Base-by-base conservation (phyloP, 129 eudicot genomes). In the Scalesia atractyloides region DNA sequence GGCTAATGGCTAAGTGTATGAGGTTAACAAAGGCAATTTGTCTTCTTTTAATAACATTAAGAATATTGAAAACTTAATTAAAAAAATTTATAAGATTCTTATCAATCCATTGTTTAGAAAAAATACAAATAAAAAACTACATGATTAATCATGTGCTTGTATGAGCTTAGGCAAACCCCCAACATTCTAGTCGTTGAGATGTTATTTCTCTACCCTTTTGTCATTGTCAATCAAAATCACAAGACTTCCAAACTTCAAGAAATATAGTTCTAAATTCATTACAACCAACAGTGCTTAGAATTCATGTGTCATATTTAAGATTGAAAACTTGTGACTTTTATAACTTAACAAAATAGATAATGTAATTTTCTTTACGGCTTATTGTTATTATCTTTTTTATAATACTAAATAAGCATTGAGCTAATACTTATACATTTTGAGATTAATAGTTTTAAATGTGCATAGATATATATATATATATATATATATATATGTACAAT, bases 181-280 rank as follows among this genome's bases (percentile, higher is more conserved):
- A 69, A 62, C 72, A 68, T 69, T 51, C 56, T 50, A 70, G 66
- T 70, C 51, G 50, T 70, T 77, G 51, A 20, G 53, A 53, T 62
- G 76, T 77, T 39, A 19, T 70, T 70, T 77, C 72, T 70, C 51
- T 70, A 50, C 60, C 69, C 69, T 78, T 70, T 70, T 70, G 68
- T 70, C 82, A 70, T 70, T 63, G 77, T 78, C 77, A 78, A 70
- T 72, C 77, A 78, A 78, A 62, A 65, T 77, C 66, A 70, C 34
- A 62, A 62, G 57, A 62, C 52, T 7, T 51, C 60, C 73, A 64
- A 52, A 78, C 59, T 67, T 78, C 67, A 70, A 63, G 73, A 78
- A 37, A 70, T 49, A 20, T 51, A 24, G 22, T 64, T 51, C 26
- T 41, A 62, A 22, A 51, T 77, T 49, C 49, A 36, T 26, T 26